Evolutionary conservation across 495 filamentous ascomycete species (phyloP).

Genomic region (Thermochaetoides thermophila): DNA sequence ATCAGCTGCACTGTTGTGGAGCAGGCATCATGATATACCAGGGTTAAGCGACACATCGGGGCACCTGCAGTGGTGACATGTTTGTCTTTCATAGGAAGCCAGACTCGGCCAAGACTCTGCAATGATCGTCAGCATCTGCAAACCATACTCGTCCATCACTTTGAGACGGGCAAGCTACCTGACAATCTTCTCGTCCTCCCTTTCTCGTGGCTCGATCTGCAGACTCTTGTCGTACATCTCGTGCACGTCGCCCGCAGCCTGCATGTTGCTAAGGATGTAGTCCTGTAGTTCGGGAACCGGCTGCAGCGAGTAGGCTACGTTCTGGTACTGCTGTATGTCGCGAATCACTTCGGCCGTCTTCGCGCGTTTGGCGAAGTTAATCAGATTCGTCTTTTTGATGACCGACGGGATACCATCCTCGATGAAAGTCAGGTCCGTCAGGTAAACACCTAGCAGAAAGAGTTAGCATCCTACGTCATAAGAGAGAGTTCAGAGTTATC

Average conservation of each 20-base stretch:
- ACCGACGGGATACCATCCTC: constrained; percentile 94
- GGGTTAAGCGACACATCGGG: too few species aligned
- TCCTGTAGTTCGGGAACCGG: constrained; percentile 87
- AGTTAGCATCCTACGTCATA: too few species aligned
- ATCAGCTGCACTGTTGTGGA: too few species aligned
- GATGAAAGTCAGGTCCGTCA: constrained; percentile 96
- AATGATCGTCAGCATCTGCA: neutral
- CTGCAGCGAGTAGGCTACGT: constrained; percentile 80
- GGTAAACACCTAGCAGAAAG: constrained; percentile 91
- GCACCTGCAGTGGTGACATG: too few species aligned
- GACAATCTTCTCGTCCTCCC: constrained; percentile 75
- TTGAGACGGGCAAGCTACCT: too few species aligned
- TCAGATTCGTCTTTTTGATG: constrained; percentile 85
- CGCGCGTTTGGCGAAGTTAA: constrained; percentile 95
- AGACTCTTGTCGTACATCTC: constrained; percentile 98
- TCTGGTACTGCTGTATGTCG: constrained; percentile 97
- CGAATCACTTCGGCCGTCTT: constrained; percentile 97
- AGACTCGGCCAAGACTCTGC: constrained; percentile 32
- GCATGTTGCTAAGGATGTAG: constrained; percentile 91
- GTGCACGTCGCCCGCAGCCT: constrained; percentile 79
- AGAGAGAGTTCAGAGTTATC: too few species aligned
- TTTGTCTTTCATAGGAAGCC: constrained; percentile 28
- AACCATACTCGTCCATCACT: constrained; percentile 12
- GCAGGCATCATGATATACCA: too few species aligned
- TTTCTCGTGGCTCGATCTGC: constrained; percentile 80